Evolutionary conservation across 768 basidiomycete species (phyloP).

Genomic region (Cystobasidiopsis lactophilus): DNA sequence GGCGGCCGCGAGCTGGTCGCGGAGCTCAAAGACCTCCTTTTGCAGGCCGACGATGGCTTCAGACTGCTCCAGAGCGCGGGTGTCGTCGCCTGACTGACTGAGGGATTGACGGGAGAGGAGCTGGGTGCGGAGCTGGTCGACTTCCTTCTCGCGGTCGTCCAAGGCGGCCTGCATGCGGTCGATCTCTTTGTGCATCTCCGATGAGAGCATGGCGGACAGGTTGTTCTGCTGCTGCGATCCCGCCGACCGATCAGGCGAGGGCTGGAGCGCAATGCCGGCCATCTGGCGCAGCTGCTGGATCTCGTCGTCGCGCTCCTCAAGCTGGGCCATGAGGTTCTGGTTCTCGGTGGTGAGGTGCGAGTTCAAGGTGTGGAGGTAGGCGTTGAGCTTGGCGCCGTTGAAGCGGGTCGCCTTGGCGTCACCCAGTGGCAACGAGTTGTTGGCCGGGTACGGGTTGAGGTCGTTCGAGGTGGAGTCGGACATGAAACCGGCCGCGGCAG

Average conservation of each 20-base stretch:
- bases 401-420: constrained; percentile 34
- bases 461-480: constrained; percentile 51
- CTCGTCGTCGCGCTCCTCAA: constrained; percentile 8
- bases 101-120: constrained; percentile 6
- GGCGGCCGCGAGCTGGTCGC: constrained; percentile 10
- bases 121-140: constrained; percentile 7
- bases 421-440: constrained; percentile 53
- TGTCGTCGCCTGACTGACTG: neutral
- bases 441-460: constrained; percentile 52
- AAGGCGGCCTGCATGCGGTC: neutral
- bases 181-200: constrained; percentile 1
- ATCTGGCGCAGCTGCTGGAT: constrained; percentile 1
- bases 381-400: constrained; percentile 64
- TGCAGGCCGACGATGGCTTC: constrained; percentile 7
- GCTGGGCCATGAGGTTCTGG: constrained; percentile 32
- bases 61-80: neutral
- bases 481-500: constrained; percentile 41
- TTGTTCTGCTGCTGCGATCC: neutral
- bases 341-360: constrained; percentile 67
- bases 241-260: neutral
- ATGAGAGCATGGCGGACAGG: neutral
- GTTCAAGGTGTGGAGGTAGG: constrained; percentile 68
- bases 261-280: neutral
- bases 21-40: constrained; percentile 15
- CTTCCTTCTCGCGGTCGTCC: constrained; percentile 8